These are phyloP conservation scores for Mycena chlorophos DNA, from an alignment of 768 basidiomycete genomes.

Conservation along the genomic window DNA sequence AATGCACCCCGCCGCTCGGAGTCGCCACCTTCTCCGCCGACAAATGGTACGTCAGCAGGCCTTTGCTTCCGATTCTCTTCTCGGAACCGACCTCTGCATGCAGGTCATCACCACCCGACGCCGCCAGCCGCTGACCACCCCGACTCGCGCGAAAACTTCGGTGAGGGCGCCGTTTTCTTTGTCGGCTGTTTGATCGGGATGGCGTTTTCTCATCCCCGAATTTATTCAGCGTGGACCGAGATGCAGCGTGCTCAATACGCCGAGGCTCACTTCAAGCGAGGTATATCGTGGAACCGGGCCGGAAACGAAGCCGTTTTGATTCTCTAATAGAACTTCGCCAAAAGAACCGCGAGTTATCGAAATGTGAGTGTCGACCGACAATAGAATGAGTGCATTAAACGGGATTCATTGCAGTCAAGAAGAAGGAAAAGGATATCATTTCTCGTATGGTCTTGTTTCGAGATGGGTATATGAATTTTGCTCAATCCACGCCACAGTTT, in stretches of 20 bases:
- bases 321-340: constrained; percentile 9
- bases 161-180: too few species aligned
- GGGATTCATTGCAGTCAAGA: constrained; percentile 5
- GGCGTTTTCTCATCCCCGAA: too few species aligned
- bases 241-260: constrained; percentile 24
- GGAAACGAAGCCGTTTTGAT: too few species aligned
- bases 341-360: constrained; percentile 12
- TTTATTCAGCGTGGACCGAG: constrained; percentile 22
- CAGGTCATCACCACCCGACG: too few species aligned
- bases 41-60: background rate
- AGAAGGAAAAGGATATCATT: constrained; percentile 18
- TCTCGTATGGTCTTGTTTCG: constrained; percentile 3
- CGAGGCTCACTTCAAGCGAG: constrained; percentile 20
- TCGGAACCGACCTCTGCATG: too few species aligned
- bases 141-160: too few species aligned
- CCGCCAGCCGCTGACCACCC: too few species aligned
- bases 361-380: background rate
- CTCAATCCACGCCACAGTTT: constrained; percentile 3
- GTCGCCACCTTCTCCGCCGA: background rate
- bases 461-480: background rate
- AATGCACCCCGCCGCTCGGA: background rate
- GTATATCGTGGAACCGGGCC: too few species aligned
- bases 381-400: background rate
- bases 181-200: too few species aligned
- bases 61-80: too few species aligned